Evolutionary conservation across 768 basidiomycete species (phyloP).

Genomic region (Coprinopsis marcescibilis): DNA sequence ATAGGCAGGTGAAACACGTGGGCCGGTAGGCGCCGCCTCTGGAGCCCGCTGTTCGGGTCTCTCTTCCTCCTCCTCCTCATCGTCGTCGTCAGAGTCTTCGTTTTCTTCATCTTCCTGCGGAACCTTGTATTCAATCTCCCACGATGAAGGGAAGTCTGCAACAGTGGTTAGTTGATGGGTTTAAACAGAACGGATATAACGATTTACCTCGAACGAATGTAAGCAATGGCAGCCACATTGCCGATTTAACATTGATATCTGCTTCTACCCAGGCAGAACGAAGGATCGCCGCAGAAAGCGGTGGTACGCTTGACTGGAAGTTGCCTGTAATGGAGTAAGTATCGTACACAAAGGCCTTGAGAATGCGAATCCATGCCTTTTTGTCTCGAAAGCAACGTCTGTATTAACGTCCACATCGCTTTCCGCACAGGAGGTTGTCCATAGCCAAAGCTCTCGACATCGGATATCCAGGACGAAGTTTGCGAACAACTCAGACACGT

Average conservation of each 20-base stretch:
- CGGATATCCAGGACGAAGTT: slow-evolving; percentile 46
- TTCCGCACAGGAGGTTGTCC: slow-evolving; percentile 69
- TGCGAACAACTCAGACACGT: slow-evolving; percentile 34
- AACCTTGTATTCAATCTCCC: slow-evolving; percentile 42
- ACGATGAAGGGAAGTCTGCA: slow-evolving; percentile 59
- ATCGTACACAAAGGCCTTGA: not conserved
- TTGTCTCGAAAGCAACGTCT: slow-evolving; percentile 34
- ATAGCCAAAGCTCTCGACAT: slow-evolving; percentile 47
- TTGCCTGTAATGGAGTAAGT: slow-evolving; percentile 13
- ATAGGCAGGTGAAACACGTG: slow-evolving; percentile 47
- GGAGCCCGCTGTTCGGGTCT: not conserved
- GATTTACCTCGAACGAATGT: slow-evolving; percentile 64
- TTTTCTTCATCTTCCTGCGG: slow-evolving; percentile 24
- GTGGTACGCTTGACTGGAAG: slow-evolving; percentile 29
- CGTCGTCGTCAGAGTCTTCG: slow-evolving; percentile 25
- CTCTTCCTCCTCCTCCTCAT: slow-evolving; percentile 1
- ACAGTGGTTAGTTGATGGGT: not conserved
- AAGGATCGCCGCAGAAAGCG: slow-evolving; percentile 53
- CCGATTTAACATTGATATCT: slow-evolving; percentile 59
- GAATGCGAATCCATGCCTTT: slow-evolving; percentile 33
- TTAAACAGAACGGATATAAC: not conserved
- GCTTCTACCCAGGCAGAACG: slow-evolving; percentile 67
- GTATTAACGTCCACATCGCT: slow-evolving; percentile 59
- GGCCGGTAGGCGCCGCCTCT: not conserved
- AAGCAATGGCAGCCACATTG: slow-evolving; percentile 68